phyloP scores from a whole-genome alignment of 805 yeast species.

The Suhomyces faveliae region DNA sequence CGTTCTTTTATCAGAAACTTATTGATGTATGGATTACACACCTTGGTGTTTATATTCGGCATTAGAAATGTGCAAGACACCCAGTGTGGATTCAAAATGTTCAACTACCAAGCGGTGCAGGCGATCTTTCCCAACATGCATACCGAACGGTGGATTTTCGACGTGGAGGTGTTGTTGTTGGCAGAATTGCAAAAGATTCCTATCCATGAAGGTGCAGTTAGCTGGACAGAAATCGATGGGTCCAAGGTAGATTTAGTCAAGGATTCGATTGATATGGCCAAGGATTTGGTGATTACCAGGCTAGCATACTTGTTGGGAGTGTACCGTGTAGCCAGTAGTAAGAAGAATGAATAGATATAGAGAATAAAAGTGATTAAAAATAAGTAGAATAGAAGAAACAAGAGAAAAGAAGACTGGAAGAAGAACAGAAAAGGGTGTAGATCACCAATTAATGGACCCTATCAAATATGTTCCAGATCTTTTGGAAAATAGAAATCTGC shows the following conservation, averaged over 20 bases:
- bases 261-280: slow-evolving; percentile 90
- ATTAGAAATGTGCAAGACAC: slow-evolving; percentile 85
- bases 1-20: slow-evolving; percentile 85
- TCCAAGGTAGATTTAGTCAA: slow-evolving; percentile 89
- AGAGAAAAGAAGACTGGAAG: not conserved
- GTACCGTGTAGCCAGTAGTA: slow-evolving; percentile 44
- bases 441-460: too few species aligned
- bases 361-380: not conserved
- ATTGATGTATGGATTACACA: slow-evolving; percentile 88
- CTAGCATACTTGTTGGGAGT: slow-evolving; percentile 84
- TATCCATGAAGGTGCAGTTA: slow-evolving; percentile 77
- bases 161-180: slow-evolving; percentile 84
- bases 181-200: slow-evolving; percentile 69
- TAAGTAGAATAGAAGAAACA: too few species aligned
- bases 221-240: slow-evolving; percentile 97
- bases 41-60: slow-evolving; percentile 84
- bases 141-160: slow-evolving; percentile 98
- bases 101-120: slow-evolving; percentile 65
- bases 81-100: slow-evolving; percentile 95
- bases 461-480: too few species aligned
- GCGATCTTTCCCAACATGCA: slow-evolving; percentile 85
- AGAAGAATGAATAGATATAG: slow-evolving; percentile 1
- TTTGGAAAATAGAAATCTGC: too few species aligned
- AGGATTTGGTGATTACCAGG: slow-evolving; percentile 87
- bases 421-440: too few species aligned